These are phyloP conservation scores for Suillus spraguei DNA, from an alignment of 768 basidiomycete genomes.

Conservation along the genomic window DNA sequence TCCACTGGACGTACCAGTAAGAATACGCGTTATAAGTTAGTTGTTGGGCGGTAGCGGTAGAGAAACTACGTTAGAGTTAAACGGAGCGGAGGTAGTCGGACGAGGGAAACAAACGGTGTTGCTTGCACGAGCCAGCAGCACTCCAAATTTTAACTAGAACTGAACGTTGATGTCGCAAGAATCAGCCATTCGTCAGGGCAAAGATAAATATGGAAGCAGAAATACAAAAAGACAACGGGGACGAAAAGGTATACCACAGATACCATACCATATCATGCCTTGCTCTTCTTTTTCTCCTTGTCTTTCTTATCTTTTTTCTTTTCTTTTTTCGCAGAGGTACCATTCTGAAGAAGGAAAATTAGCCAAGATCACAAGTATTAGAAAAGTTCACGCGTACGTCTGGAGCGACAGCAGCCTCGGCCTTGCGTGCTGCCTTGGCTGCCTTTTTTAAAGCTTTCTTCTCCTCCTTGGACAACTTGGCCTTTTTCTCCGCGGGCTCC, in stretches of 20 bases:
- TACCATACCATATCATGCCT: slow-evolving; percentile 37
- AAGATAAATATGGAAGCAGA: neutral
- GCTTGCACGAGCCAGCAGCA: neutral
- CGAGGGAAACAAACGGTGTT: neutral
- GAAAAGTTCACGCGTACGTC: slow-evolving; percentile 36
- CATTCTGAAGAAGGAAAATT: slow-evolving; percentile 27
- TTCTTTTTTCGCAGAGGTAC: slow-evolving; percentile 38
- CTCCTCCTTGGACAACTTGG: slow-evolving; percentile 81
- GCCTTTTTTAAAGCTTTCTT: slow-evolving; percentile 85
- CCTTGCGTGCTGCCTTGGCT: slow-evolving; percentile 65
- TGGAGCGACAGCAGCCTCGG: slow-evolving; percentile 36
- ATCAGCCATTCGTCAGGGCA: neutral
- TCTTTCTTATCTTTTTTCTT: slow-evolving; percentile 43
- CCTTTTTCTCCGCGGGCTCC: slow-evolving; percentile 60
- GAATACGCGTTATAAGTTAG: neutral
- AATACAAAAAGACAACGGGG: slow-evolving; percentile 2
- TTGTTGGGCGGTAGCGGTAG: neutral
- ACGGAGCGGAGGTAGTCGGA: neutral
- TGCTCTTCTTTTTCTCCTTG: slow-evolving; percentile 60
- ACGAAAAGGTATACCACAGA: slow-evolving; percentile 7
- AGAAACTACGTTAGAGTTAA: neutral
- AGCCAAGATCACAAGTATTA: slow-evolving; percentile 11
- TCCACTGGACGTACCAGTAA: neutral
- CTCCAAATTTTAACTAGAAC: neutral
- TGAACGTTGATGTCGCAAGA: neutral